Conservation (phyloP, 805 yeast genomes). For the Spathaspora boniae region DNA sequence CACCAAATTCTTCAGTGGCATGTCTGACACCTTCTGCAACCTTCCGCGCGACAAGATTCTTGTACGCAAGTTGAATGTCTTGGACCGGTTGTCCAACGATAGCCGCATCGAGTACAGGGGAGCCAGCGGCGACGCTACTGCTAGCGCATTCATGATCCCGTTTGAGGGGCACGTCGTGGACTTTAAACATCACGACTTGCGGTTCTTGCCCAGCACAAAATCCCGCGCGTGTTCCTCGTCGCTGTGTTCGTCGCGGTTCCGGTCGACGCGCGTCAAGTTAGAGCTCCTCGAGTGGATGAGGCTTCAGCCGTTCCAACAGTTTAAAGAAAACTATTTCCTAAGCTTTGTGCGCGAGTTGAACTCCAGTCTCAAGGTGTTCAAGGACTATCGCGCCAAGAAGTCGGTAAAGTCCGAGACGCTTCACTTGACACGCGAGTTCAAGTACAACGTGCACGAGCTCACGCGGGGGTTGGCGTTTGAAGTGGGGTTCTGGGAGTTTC, state of each 20-base stretch:
- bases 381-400: slow-evolving; percentile 14
- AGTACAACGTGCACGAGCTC: slow-evolving; percentile 17
- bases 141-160: slow-evolving; percentile 2
- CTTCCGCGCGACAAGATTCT: slow-evolving; percentile 8
- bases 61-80: slow-evolving; percentile 13
- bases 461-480: slow-evolving; percentile 17
- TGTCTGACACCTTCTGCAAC: slow-evolving; percentile 5
- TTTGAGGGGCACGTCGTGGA: slow-evolving; percentile 30
- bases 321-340: slow-evolving; percentile 17
- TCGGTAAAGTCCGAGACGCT: slow-evolving; percentile 16
- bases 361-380: slow-evolving; percentile 12
- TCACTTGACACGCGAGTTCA: slow-evolving; percentile 18
- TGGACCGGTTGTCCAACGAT: slow-evolving; percentile 11
- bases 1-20: slow-evolving; percentile 13
- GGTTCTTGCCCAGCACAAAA: slow-evolving; percentile 19
- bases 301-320: slow-evolving; percentile 32
- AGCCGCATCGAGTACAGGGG: slow-evolving; percentile 7
- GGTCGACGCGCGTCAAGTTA: slow-evolving; percentile 18
- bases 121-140: too few species aligned
- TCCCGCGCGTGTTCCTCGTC: slow-evolving; percentile 1
- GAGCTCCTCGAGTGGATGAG: slow-evolving; percentile 38
- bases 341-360: slow-evolving; percentile 17
- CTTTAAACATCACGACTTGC: slow-evolving; percentile 33
- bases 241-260: slow-evolving; percentile 15
- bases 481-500: slow-evolving; percentile 3